phyloP scores from a whole-genome alignment of 1,139 yeast species.

The Saccharomycopsis crataegensis region DNA sequence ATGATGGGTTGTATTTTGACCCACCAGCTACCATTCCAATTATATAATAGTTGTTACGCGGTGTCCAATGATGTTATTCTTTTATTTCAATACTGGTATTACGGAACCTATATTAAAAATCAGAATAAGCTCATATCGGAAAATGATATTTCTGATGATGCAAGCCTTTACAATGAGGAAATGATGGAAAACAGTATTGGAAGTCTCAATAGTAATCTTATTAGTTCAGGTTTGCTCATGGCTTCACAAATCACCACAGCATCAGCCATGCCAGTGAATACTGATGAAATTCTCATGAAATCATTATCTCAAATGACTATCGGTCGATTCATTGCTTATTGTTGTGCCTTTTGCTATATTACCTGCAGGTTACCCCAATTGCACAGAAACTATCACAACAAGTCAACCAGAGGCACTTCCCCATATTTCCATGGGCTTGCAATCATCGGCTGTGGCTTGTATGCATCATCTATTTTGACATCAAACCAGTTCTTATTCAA shows the following conservation, averaged over 20 bases:
- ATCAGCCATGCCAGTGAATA: conserved; percentile 22
- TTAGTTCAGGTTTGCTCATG: conserved; percentile 23
- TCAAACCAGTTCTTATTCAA: conserved; percentile 30
- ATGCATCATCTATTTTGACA: conserved; percentile 66
- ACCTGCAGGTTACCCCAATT: conserved; percentile 82
- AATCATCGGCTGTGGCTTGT: conserved; percentile 70
- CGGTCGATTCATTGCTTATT: conserved; percentile 70
- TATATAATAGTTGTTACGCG: conserved; percentile 67
- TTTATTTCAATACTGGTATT: conserved; percentile 73
- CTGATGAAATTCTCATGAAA: neutral
- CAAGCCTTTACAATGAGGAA: conserved; percentile 14
- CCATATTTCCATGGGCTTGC: conserved; percentile 83
- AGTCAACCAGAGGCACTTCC: conserved; percentile 80
- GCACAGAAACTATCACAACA: conserved; percentile 61
- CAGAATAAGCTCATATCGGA: neutral
- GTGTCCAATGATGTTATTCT: conserved; percentile 63
- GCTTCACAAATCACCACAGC: conserved; percentile 21
- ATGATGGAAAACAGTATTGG: conserved; percentile 10
- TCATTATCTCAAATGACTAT: conserved; percentile 21
- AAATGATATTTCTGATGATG: conserved; percentile 13
- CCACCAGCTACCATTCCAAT: conserved; percentile 69
- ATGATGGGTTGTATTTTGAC: conserved; percentile 75
- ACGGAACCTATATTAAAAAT: conserved; percentile 28
- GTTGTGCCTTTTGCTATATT: conserved; percentile 69
- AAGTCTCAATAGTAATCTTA: conserved; percentile 16